These are phyloP conservation scores for Tricholoma sp. DNA, from an alignment of 768 basidiomycete species.

Conservation along the genomic window DNA sequence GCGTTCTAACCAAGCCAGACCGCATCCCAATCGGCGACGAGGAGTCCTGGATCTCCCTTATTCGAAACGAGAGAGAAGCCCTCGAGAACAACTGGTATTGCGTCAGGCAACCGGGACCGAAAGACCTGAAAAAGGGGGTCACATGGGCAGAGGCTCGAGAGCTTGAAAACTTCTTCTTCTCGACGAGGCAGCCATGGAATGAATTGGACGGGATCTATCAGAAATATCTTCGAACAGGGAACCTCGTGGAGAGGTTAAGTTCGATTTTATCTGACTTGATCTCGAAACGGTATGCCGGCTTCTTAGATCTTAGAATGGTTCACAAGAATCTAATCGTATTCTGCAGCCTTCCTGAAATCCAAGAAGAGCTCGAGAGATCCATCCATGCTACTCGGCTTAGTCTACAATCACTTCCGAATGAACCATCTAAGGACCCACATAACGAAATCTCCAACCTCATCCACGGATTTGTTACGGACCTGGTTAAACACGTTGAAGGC, in stretches of 20 bases:
- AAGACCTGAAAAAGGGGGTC: slow-evolving; percentile 43
- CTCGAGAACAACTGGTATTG: slow-evolving; percentile 57
- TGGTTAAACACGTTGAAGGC: slow-evolving; percentile 46
- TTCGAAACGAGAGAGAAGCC: slow-evolving; percentile 47
- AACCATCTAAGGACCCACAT: slow-evolving; percentile 51
- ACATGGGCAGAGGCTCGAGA: slow-evolving; percentile 58
- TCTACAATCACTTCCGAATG: slow-evolving; percentile 35
- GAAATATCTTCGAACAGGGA: slow-evolving; percentile 49
- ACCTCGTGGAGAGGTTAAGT: slow-evolving; percentile 55
- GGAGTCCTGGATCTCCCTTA: slow-evolving; percentile 48
- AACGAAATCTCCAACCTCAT: slow-evolving; percentile 51
- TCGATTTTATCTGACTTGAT: slow-evolving; percentile 59
- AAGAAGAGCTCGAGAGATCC: slow-evolving; percentile 47
- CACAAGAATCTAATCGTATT: not conserved
- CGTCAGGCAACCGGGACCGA: slow-evolving; percentile 50
- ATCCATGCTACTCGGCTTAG: slow-evolving; percentile 33
- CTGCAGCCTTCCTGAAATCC: slow-evolving; percentile 56
- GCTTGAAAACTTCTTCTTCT: slow-evolving; percentile 55
- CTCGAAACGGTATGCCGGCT: slow-evolving; percentile 42
- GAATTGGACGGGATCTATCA: slow-evolving; percentile 45
- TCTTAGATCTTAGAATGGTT: not conserved
- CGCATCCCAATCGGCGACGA: slow-evolving; percentile 55
- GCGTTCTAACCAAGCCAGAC: slow-evolving; percentile 73
- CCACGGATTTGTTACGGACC: slow-evolving; percentile 38
- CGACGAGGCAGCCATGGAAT: slow-evolving; percentile 46